Conservation (phyloP, 1,284 basidiomycete species). For the Apiotrichum akiyoshidainum region DNA sequence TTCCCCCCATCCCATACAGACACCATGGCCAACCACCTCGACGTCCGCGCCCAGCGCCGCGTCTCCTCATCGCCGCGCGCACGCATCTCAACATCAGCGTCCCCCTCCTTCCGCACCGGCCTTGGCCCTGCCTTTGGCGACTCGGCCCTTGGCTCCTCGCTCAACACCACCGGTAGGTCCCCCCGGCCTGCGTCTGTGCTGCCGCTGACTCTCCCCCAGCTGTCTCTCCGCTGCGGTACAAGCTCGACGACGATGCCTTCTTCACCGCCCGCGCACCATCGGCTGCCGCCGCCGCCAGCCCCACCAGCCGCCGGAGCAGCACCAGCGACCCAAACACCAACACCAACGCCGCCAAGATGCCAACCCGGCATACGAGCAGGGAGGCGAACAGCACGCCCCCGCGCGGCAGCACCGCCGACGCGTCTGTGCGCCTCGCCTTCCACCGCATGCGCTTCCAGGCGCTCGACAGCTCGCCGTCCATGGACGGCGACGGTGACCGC, state of each 20-base stretch:
- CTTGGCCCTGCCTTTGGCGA: not conserved
- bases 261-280: too few relatives aligned
- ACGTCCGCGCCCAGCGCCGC: not conserved
- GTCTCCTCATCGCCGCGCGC: not conserved
- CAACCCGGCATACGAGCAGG: too few relatives aligned
- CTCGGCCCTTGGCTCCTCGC: not conserved
- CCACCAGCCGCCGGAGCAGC: too few relatives aligned
- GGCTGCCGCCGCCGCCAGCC: too few relatives aligned
- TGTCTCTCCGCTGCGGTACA: too few relatives aligned
- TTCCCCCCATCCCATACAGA: not conserved
- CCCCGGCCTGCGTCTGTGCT: too few relatives aligned
- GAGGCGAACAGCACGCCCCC: too few relatives aligned
- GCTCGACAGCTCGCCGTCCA: not conserved
- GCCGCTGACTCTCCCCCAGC: too few relatives aligned
- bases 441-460: conserved; percentile 2
- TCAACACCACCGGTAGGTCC: too few relatives aligned
- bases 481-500: not conserved
- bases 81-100: not conserved
- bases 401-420: not conserved
- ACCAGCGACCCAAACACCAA: too few relatives aligned
- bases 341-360: too few relatives aligned
- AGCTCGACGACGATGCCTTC: too few relatives aligned
- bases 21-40: not conserved
- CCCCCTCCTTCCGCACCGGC: not conserved
- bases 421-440: not conserved